phyloP scores from a whole-genome alignment of 2,329 filamentous ascomycete genomes.

The Endoconidiophora polonica region DNA sequence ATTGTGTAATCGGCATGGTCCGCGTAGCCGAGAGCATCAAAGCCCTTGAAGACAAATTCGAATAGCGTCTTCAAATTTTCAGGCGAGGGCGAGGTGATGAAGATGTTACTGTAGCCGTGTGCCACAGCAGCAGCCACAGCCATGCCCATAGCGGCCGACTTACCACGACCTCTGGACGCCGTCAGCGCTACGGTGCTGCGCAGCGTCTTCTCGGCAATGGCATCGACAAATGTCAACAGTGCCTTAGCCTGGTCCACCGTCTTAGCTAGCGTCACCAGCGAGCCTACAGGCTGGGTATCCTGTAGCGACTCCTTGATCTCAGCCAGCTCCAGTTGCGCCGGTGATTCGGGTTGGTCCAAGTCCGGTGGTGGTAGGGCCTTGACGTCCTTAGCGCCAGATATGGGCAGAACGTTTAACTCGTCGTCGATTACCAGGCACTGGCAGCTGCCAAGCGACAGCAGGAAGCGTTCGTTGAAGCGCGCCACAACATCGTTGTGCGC shows the following conservation, averaged over 20 bases:
- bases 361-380: slow-evolving; percentile 64
- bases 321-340: slow-evolving; percentile 59
- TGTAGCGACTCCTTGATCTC: slow-evolving; percentile 73
- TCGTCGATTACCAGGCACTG: slow-evolving; percentile 94
- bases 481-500: slow-evolving; percentile 89
- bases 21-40: slow-evolving; percentile 82
- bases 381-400: slow-evolving; percentile 86
- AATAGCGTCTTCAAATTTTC: slow-evolving; percentile 98
- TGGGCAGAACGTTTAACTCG: slow-evolving; percentile 90
- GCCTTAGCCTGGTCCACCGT: slow-evolving; percentile 95
- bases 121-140: slow-evolving; percentile 87
- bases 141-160: slow-evolving; percentile 88
- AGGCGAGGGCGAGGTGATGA: slow-evolving; percentile 92
- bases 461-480: slow-evolving; percentile 94
- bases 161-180: slow-evolving; percentile 84
- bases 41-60: slow-evolving; percentile 96
- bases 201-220: slow-evolving; percentile 89
- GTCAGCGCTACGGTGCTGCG: slow-evolving; percentile 87
- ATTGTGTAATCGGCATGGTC: slow-evolving; percentile 97
- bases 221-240: slow-evolving; percentile 89
- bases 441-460: slow-evolving; percentile 87
- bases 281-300: slow-evolving; percentile 73
- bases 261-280: slow-evolving; percentile 66
- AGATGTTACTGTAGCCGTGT: slow-evolving; percentile 97
- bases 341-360: slow-evolving; percentile 54